Evolutionary conservation across 2,329 filamentous ascomycete species (phyloP).

Genomic region (Chaetomium globosum): DNA sequence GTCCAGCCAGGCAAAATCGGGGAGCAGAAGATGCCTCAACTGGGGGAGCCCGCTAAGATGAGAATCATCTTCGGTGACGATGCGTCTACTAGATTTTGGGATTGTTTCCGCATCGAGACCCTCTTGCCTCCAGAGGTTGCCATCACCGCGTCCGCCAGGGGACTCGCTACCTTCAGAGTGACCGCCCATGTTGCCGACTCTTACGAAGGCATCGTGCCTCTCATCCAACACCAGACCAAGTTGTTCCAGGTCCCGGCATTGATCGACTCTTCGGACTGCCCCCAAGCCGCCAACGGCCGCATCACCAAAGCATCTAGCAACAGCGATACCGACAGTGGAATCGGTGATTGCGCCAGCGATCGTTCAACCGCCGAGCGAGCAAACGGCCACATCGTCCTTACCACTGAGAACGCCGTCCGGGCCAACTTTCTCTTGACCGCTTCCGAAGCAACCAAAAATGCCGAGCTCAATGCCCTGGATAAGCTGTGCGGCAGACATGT

Average conservation of each 20-base stretch:
- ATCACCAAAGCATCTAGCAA: not conserved
- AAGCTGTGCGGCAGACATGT: conserved; percentile 9
- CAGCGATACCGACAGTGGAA: not conserved
- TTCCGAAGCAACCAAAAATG: conserved; percentile 26
- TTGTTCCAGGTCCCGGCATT: not conserved
- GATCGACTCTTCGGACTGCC: not conserved
- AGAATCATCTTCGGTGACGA: conserved; percentile 16
- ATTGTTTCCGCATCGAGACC: conserved; percentile 20
- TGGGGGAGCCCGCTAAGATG: conserved; percentile 14
- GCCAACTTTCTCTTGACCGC: conserved; percentile 24
- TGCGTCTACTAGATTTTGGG: conserved; percentile 12
- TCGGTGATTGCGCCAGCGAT: not conserved
- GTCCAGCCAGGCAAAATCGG: conserved; percentile 15
- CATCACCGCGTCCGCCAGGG: not conserved
- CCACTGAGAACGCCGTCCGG: conserved; percentile 1
- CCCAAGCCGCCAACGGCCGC: not conserved
- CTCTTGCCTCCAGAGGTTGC: not conserved
- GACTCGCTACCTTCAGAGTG: conserved; percentile 13
- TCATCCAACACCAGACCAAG: not conserved
- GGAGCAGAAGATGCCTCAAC: conserved; percentile 18
- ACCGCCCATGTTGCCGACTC: conserved; percentile 19
- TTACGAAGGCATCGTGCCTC: conserved; percentile 6
- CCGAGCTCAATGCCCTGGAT: conserved; percentile 19
- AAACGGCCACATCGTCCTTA: not conserved
- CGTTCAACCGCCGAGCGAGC: not conserved